A percentile compares a stretch with the other conserved stretches of the same genome.
phyloP scores from a whole-genome alignment of 768 basidiomycete species.

The Obba rivulosa region DNA sequence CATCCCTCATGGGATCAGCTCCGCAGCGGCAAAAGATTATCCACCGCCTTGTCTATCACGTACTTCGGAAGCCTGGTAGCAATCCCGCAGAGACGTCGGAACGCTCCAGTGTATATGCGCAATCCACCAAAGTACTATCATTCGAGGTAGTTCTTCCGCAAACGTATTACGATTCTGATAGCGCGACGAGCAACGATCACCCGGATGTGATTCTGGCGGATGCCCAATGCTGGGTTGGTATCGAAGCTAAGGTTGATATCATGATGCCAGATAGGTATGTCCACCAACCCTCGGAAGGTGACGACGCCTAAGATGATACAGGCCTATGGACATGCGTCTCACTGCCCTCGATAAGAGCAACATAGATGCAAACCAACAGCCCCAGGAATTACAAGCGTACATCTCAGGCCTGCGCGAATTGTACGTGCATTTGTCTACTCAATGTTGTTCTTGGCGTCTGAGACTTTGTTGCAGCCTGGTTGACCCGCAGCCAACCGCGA shows the following conservation, averaged over 20 bases:
- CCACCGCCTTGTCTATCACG: constrained; percentile 46
- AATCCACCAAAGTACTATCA: constrained; percentile 7
- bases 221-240: constrained; percentile 31
- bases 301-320: constrained; percentile 17
- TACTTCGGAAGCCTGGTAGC: constrained; percentile 16
- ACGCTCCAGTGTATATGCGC: background rate
- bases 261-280: constrained; percentile 57
- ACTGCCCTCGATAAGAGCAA: constrained; percentile 30
- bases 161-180: background rate
- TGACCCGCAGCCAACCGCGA: constrained; percentile 17
- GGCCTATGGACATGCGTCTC: constrained; percentile 56
- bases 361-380: constrained; percentile 29
- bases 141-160: constrained; percentile 15
- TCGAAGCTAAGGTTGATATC: constrained; percentile 37
- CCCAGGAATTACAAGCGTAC: constrained; percentile 39
- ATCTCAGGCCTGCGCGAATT: constrained; percentile 32
- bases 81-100: too few relatives aligned
- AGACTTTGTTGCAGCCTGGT: constrained; percentile 28
- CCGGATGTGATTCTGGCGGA: constrained; percentile 4
- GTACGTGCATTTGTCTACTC: constrained; percentile 28
- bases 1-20: constrained; percentile 25
- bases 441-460: constrained; percentile 1
- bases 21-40: constrained; percentile 29
- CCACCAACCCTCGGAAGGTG: too few relatives aligned
- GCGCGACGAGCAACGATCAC: background rate